Percentiles rank a stretch among this genome's conserved stretches.
Conservation (phyloP, 2,329 filamentous ascomycete species). For the Pezicula neosporulosa region DNA sequence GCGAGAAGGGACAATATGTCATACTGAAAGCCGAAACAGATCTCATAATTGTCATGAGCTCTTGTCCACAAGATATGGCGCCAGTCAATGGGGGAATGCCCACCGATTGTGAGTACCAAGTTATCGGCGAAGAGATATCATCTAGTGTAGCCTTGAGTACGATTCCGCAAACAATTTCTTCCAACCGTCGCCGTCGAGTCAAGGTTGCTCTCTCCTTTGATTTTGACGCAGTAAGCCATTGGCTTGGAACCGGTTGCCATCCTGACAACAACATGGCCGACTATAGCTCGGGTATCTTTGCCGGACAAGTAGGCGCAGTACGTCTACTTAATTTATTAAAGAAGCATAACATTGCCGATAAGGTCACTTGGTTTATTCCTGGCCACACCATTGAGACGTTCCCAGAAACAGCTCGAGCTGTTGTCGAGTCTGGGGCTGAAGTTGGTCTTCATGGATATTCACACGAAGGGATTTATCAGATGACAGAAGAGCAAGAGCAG, state of each 20-base stretch:
- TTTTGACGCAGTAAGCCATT: slow-evolving; percentile 49
- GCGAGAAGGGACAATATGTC: slow-evolving; percentile 32
- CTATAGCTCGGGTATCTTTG: slow-evolving; percentile 46
- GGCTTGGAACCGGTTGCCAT: slow-evolving; percentile 48
- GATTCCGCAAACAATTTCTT: not conserved
- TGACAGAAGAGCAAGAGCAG: slow-evolving; percentile 41
- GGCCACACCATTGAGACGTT: slow-evolving; percentile 47
- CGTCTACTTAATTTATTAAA: slow-evolving; percentile 45
- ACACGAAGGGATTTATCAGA: slow-evolving; percentile 41
- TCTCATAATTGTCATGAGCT: slow-evolving; percentile 36
- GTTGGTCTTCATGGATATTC: slow-evolving; percentile 46
- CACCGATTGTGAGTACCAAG: slow-evolving; percentile 28
- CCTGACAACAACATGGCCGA: slow-evolving; percentile 46
- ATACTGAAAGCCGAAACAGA: slow-evolving; percentile 32
- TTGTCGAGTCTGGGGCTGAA: slow-evolving; percentile 40
- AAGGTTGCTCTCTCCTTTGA: not conserved
- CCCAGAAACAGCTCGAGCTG: slow-evolving; percentile 35
- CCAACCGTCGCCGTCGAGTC: not conserved
- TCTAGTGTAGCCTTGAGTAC: not conserved
- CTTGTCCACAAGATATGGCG: slow-evolving; percentile 38
- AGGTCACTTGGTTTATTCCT: slow-evolving; percentile 49
- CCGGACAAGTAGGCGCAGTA: slow-evolving; percentile 45
- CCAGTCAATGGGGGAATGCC: slow-evolving; percentile 33
- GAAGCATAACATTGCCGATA: slow-evolving; percentile 40
- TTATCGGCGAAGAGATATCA: not conserved